Percentiles rank a stretch among this genome's conserved stretches.
phyloP scores from a whole-genome alignment of 2,329 filamentous ascomycete species.

The Cadophora gregata region DNA sequence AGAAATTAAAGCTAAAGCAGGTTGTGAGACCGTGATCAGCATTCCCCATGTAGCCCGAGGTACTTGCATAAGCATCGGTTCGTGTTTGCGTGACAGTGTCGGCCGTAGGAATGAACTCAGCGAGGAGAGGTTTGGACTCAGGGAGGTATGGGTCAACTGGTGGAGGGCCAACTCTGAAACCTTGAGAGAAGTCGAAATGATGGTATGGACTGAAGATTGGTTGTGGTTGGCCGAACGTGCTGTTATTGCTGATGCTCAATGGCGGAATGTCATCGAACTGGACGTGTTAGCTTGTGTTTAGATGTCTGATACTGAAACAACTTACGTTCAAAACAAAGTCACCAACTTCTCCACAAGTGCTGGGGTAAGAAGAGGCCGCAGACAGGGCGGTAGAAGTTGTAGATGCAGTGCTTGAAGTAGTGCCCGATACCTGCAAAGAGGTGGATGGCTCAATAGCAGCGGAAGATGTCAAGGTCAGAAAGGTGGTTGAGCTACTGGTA shows the following conservation, averaged over 20 bases:
- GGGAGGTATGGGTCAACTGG: conserved; percentile 42
- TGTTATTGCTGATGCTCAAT: conserved; percentile 33
- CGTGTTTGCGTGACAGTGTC: conserved; percentile 28
- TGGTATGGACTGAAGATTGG: conserved; percentile 45
- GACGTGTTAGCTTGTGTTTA: background rate
- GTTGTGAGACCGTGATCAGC: conserved; percentile 38
- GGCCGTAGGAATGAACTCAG: conserved; percentile 43
- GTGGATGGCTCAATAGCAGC: background rate
- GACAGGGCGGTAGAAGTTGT: background rate
- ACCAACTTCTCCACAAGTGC: conserved; percentile 38
- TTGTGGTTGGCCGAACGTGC: conserved; percentile 31
- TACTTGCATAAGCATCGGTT: conserved; percentile 40
- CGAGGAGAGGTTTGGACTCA: conserved; percentile 41
- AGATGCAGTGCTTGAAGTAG: background rate
- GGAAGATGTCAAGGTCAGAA: background rate
- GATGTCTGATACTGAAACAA: background rate
- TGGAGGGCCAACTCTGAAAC: conserved; percentile 45
- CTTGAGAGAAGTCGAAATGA: conserved; percentile 46
- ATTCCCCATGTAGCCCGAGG: conserved; percentile 39
- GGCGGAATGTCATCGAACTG: conserved; percentile 44
- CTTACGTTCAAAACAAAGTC: conserved; percentile 41
- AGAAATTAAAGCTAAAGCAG: conserved; percentile 48
- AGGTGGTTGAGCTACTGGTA: background rate
- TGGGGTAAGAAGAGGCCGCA: conserved; percentile 24
- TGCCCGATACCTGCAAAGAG: background rate